Evolutionary conservation across 2,329 filamentous ascomycete species (phyloP).

Genomic region (Cryphonectria nitschkei): DNA sequence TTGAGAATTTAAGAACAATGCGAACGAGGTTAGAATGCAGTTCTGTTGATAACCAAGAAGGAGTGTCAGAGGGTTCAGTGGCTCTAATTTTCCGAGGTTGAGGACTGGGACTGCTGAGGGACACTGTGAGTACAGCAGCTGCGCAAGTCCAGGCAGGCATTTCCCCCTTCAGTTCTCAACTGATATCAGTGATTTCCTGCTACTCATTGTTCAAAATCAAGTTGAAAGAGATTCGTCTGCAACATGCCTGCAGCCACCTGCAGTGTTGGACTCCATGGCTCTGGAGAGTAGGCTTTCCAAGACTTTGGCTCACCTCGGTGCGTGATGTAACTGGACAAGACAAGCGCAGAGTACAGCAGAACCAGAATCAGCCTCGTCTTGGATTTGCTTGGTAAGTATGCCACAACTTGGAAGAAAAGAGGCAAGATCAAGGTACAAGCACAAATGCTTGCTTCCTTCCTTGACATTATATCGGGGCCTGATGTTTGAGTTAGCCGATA

Average conservation of each 20-base stretch:
- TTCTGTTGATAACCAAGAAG: not conserved
- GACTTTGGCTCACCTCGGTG: not conserved
- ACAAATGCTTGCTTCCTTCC: not conserved
- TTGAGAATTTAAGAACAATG: not conserved
- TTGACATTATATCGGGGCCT: not conserved
- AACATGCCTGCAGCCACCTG: not conserved
- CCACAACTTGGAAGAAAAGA: not conserved
- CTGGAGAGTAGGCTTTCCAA: not conserved
- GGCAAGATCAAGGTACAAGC: not conserved
- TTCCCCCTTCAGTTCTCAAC: not conserved
- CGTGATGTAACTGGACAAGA: not conserved
- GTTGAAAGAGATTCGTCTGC: not conserved
- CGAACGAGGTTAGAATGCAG: not conserved
- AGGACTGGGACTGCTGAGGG: not conserved
- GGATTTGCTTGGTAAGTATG: not conserved
- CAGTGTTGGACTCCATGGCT: not conserved
- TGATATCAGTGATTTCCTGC: not conserved
- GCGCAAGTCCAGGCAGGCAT: not conserved
- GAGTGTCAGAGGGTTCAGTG: not conserved
- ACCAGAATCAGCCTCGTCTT: not conserved
- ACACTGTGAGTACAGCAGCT: not conserved
- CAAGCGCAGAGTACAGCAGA: not conserved
- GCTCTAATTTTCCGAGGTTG: not conserved
- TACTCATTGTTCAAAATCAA: no score
- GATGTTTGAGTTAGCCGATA: slow-evolving; percentile 21